Evolutionary conservation across 2,329 filamentous ascomycete species (phyloP), one percentile per base, ranked within the genome.

Genomic region (Tolypocladium tundrense): DNA sequence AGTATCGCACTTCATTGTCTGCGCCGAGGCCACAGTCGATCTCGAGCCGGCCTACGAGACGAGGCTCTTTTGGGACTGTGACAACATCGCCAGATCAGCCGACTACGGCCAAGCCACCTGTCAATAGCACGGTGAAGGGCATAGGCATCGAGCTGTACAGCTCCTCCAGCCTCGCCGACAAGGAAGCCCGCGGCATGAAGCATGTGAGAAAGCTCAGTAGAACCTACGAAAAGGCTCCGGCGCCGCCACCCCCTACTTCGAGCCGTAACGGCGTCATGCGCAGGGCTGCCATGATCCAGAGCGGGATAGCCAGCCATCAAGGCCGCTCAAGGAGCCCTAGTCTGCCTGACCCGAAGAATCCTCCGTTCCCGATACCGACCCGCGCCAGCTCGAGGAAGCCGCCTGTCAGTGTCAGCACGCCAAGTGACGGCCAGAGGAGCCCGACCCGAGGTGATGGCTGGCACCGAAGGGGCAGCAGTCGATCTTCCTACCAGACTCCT

Each of bases 361-460:
- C 94, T 35, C 94, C 94, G 0, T 97, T 96, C 76, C 92, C 94
- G 0, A 96, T 99, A 8, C 94, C 94, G 0, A 87, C 87, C 3
- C 81, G 94, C 58, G 89, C 90, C 37, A 97, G 93, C 72, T 99
- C 92, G 7, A 85, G 91, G 60, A 86, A 88, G 66, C 81, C 87
- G 27, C 82, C 85, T 0, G 73, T 85, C 60, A 87, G 82, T 63
- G 77, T 81, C 55, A 91, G 88, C 68, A 77, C 78, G 3, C 78
- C 80, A 0, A 84, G 83, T 60, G 91, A 96, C 61, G 88, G 88
- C 4, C 86, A 85, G 45, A 82, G 85, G 61, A 96, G 90, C 68
- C 91, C 91, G 1, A 91, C 87, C 1, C 80, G 83, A 39, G 73
- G 74, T 13, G 77, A 77, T n/a, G 78, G 79, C 27, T 84, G 81